phyloP scores from a whole-genome alignment of 306 rosid genomes.

The Castanopsis chinensis region DNA sequence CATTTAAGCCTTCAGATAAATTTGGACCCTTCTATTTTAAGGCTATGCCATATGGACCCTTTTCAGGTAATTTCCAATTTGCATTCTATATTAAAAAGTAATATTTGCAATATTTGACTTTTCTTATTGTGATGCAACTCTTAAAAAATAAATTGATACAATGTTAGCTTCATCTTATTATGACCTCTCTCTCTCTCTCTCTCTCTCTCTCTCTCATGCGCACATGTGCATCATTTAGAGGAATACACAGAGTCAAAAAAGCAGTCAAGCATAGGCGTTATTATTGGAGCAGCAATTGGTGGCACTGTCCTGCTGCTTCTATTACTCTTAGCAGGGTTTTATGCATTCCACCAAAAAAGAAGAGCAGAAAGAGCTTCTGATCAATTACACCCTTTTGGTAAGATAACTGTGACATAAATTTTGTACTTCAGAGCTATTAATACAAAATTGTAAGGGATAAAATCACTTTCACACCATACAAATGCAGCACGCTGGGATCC shows the following conservation, averaged over 20 bases:
- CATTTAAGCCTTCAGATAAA: constrained; percentile 27
- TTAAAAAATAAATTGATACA: too few species aligned
- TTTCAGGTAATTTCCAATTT: constrained; percentile 34
- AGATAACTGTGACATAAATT: not conserved
- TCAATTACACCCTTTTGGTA: constrained; percentile 33
- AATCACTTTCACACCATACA: not conserved
- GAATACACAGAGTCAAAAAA: not conserved
- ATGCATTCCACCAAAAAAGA: constrained; percentile 33
- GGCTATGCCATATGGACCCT: constrained; percentile 7
- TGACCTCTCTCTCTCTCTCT: not conserved
- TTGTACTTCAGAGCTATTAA: not conserved
- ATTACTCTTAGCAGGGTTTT: constrained; percentile 27
- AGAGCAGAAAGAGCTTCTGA: constrained; percentile 22
- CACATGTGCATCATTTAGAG: not conserved
- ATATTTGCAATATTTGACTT: not conserved
- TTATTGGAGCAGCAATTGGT: constrained; percentile 38
- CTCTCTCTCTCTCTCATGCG: not conserved
- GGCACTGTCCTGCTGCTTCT: constrained; percentile 25
- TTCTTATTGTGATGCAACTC: too few species aligned
- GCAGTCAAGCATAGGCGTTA: not conserved
- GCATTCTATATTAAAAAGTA: not conserved
- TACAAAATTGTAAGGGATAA: not conserved
- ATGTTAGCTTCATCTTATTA: too few species aligned
- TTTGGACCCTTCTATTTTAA: constrained; percentile 55
- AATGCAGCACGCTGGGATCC: constrained; percentile 32